phyloP scores from a whole-genome alignment of 140 eudicot genomes.

The Stevia rebaudiana region DNA sequence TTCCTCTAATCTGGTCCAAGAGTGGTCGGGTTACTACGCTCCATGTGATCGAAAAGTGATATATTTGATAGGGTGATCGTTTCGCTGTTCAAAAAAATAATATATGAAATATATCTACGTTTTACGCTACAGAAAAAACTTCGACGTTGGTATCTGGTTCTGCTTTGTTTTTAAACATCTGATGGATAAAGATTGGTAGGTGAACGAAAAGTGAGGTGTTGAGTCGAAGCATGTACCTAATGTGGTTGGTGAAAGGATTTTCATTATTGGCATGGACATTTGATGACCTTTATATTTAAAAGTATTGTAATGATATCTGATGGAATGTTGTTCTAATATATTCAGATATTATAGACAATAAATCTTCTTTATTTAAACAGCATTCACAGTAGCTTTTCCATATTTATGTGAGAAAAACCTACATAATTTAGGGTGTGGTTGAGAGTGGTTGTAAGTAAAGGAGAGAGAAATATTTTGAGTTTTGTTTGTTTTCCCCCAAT shows the following conservation, averaged over 20 bases:
- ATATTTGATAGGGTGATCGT: too few species aligned
- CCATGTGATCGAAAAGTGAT: too few species aligned
- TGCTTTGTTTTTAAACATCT: not conserved
- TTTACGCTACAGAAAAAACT: not conserved
- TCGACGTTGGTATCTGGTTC: not conserved
- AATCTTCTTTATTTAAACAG: too few species aligned
- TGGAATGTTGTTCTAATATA: not conserved
- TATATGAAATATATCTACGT: not conserved
- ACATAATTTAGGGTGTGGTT: too few species aligned
- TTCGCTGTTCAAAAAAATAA: too few species aligned
- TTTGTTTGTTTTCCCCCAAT: too few species aligned
- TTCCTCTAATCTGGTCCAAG: too few species aligned
- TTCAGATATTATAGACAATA: not conserved
- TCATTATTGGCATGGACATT: conserved; percentile 21
- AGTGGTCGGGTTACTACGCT: too few species aligned
- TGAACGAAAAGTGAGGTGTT: conserved; percentile 18
- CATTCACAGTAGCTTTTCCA: too few species aligned
- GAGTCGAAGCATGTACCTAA: conserved; percentile 23
- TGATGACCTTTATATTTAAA: conserved; percentile 22
- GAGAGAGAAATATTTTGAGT: too few species aligned
- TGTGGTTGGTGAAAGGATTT: conserved; percentile 18
- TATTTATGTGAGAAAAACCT: too few species aligned
- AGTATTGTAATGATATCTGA: conserved; percentile 18
- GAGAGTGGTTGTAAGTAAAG: too few species aligned
- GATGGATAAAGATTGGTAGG: conserved; percentile 24